These are phyloP conservation scores for Apophysomyces ossiformis DNA, from an alignment of 371 early-diverging fungal species.

Conservation along the genomic window DNA sequence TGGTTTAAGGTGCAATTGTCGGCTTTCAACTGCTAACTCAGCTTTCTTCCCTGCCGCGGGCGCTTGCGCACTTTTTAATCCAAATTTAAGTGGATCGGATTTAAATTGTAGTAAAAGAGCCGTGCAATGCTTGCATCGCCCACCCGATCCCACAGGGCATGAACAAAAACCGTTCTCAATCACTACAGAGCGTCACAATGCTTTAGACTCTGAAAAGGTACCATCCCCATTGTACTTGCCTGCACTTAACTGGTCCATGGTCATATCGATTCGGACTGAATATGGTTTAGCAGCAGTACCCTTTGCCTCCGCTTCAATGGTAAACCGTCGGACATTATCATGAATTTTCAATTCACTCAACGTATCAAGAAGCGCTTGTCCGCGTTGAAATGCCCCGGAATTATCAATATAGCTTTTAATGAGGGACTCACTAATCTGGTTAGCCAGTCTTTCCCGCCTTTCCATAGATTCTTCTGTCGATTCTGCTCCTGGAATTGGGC, in stretches of 20 bases:
- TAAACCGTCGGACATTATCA: constrained; percentile 14
- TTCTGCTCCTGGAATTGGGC: neutral
- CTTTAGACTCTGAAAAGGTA: neutral
- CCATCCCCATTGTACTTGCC: constrained; percentile 1
- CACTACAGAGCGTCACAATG: neutral
- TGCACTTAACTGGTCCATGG: neutral
- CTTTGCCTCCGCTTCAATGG: constrained; percentile 12
- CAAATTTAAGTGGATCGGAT: constrained; percentile 16
- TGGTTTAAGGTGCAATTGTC: no score
- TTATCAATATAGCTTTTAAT: constrained; percentile 21
- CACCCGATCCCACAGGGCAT: constrained; percentile 26
- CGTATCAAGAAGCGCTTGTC: constrained; percentile 19
- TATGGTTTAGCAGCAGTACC: constrained; percentile 22
- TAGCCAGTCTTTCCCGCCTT: neutral
- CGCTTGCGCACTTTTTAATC: neutral
- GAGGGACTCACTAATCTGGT: neutral
- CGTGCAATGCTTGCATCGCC: constrained; percentile 28
- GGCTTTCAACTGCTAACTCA: no score
- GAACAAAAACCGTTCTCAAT: constrained; percentile 18
- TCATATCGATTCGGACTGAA: constrained; percentile 1
- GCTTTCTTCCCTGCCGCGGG: no score
- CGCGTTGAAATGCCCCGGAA: constrained; percentile 17
- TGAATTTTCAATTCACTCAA: constrained; percentile 4
- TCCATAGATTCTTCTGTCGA: neutral
- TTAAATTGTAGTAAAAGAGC: constrained; percentile 20